phyloP scores from a whole-genome alignment of 2,329 filamentous ascomycete genomes.

The Ceratocystis albifundus region DNA sequence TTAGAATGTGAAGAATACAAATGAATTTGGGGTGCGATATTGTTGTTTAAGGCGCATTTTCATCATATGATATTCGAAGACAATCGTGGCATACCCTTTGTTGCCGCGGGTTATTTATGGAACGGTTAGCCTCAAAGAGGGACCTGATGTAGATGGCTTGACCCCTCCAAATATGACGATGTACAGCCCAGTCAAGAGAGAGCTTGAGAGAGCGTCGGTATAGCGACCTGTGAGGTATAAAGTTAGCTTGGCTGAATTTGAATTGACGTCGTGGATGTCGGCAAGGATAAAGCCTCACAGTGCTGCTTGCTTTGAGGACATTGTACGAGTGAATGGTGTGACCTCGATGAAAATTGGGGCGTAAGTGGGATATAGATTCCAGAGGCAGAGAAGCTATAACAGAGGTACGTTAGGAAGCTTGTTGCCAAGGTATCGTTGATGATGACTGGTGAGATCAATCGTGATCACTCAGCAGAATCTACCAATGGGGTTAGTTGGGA shows the following conservation, averaged over 20 bases:
- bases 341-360: too few species aligned
- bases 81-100: slow-evolving; percentile 52
- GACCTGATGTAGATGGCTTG: slow-evolving; percentile 93
- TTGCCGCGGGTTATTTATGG: slow-evolving; percentile 72
- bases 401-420: not conserved
- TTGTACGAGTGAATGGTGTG: slow-evolving; percentile 25
- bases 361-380: not conserved
- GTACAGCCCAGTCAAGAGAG: slow-evolving; percentile 87
- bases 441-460: not conserved
- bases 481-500: slow-evolving; percentile 16
- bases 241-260: not conserved
- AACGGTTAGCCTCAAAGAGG: slow-evolving; percentile 85
- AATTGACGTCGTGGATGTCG: not conserved
- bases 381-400: not conserved
- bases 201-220: slow-evolving; percentile 91
- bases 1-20: slow-evolving; percentile 3
- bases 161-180: slow-evolving; percentile 85
- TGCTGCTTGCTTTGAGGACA: slow-evolving; percentile 40
- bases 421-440: not conserved
- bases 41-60: not conserved
- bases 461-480: not conserved
- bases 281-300: slow-evolving; percentile 35
- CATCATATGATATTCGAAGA: not conserved
- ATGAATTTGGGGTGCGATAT: not conserved
- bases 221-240: slow-evolving; percentile 45